These are phyloP conservation scores for Arthonia radiata DNA, from an alignment of 495 filamentous ascomycete species.

Conservation along the genomic window DNA sequence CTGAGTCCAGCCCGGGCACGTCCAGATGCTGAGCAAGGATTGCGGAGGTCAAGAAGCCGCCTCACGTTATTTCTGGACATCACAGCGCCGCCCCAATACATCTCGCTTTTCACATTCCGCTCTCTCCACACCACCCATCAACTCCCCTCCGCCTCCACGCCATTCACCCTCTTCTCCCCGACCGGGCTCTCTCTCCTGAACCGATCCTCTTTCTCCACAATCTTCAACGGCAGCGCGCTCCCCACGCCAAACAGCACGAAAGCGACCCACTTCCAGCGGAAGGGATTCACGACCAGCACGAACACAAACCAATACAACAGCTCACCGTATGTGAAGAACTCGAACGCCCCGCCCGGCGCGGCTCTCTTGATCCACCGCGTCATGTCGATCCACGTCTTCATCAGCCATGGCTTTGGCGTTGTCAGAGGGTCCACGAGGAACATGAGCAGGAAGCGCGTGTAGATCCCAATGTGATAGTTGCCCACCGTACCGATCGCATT, in stretches of 20 bases:
- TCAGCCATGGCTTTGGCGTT: constrained; percentile 41
- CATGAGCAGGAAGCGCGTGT: constrained; percentile 65
- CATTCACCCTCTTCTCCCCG: too few relatives aligned
- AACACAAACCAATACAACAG: constrained; percentile 70
- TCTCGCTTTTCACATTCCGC: too few relatives aligned
- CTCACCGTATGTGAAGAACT: constrained; percentile 75
- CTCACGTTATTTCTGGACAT: too few relatives aligned
- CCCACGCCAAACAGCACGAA: constrained; percentile 66
- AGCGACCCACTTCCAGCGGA: constrained; percentile 55
- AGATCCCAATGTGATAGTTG: constrained; percentile 77
- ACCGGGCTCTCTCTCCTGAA: too few relatives aligned
- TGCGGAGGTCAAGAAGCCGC: too few relatives aligned
- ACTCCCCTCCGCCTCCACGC: too few relatives aligned
- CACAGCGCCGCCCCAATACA: too few relatives aligned
- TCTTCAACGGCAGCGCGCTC: constrained; percentile 31
- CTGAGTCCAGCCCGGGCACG: constrained; percentile 2
- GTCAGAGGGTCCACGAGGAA: constrained; percentile 60
- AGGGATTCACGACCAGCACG: constrained; percentile 53
- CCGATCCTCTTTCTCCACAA: constrained; percentile 39
- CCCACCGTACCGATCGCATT: constrained; percentile 61
- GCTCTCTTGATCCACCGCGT: constrained; percentile 45
- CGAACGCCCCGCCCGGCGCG: constrained; percentile 47
- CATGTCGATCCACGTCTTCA: constrained; percentile 73
- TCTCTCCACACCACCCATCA: too few relatives aligned
- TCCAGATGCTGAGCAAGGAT: constrained; percentile 4